Conservation (phyloP, 805 yeast genomes). For the Zygotorulaspora danielsina region DNA sequence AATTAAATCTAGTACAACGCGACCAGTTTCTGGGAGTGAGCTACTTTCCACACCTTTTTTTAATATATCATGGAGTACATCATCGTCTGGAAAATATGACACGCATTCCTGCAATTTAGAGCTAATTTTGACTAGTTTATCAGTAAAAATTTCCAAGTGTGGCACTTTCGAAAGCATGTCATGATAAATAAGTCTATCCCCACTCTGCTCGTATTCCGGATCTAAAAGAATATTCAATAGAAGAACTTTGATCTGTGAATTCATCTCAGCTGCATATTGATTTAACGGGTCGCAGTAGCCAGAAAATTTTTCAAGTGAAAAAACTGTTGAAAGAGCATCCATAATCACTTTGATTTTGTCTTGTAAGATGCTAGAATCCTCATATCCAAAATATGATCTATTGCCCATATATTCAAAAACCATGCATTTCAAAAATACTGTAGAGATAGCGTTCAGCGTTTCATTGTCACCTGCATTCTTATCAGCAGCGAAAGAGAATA, state of each 20-base stretch:
- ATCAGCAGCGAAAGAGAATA: conserved; percentile 39
- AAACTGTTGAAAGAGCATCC: conserved; percentile 25
- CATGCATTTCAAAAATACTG: conserved; percentile 27
- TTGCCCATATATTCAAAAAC: conserved; percentile 24
- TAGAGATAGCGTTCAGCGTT: conserved; percentile 56
- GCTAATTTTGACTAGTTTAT: conserved; percentile 40
- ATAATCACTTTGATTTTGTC: conserved; percentile 21
- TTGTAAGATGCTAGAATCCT: conserved; percentile 6
- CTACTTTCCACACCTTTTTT: conserved; percentile 38
- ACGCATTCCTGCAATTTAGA: conserved; percentile 41
- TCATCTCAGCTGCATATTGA: conserved; percentile 32
- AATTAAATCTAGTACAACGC: conserved; percentile 49
- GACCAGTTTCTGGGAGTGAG: conserved; percentile 37
- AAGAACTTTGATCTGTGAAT: conserved; percentile 25
- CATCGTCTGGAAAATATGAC: conserved; percentile 49
- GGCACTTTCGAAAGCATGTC: conserved; percentile 31
- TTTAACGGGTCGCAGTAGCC: conserved; percentile 35
- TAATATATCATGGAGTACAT: conserved; percentile 47
- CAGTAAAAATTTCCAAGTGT: conserved; percentile 24
- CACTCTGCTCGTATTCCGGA: conserved; percentile 30
- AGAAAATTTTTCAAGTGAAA: conserved; percentile 26
- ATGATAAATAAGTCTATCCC: conserved; percentile 29
- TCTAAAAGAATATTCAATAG: conserved; percentile 27
- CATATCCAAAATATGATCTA: conserved; percentile 25
- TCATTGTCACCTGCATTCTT: conserved; percentile 59